Evolutionary conservation across 2,329 filamentous ascomycete genomes (phyloP).

Genomic region (Aspergillus caelatus): DNA sequence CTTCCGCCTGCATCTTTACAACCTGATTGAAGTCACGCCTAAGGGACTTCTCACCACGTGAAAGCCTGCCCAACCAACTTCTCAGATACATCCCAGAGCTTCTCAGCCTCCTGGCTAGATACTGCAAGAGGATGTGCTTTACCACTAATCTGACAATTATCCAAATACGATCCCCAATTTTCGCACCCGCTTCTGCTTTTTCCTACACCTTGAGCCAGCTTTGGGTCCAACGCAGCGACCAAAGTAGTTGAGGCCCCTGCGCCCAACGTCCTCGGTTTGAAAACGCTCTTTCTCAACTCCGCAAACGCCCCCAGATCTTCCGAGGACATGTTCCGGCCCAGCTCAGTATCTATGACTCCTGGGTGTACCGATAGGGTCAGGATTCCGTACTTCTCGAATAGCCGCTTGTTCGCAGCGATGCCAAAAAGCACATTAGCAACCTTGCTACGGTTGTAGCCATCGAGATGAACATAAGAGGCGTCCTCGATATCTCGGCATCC

Average conservation of each 20-base stretch:
- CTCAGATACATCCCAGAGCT: constrained; percentile 52
- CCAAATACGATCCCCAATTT: constrained; percentile 36
- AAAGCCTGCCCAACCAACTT: constrained; percentile 39
- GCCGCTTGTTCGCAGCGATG: not conserved
- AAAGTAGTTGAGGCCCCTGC: constrained; percentile 33
- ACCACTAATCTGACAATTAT: constrained; percentile 17
- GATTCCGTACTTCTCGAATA: constrained; percentile 1
- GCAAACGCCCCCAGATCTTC: constrained; percentile 1
- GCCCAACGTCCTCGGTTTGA: constrained; percentile 6
- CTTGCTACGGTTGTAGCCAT: constrained; percentile 6
- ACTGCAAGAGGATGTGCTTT: constrained; percentile 19
- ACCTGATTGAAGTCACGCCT: not conserved
- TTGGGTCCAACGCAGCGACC: constrained; percentile 31
- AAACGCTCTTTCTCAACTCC: not conserved
- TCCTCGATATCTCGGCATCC: not conserved
- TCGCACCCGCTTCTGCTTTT: constrained; percentile 26
- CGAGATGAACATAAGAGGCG: not conserved
- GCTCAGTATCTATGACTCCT: constrained; percentile 3
- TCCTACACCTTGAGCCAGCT: not conserved
- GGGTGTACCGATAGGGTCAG: not conserved
- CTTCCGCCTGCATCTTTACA: not conserved
- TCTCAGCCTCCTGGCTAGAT: constrained; percentile 42
- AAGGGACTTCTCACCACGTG: constrained; percentile 3
- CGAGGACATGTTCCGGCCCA: not conserved
- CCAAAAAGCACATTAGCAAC: not conserved